Evolutionary conservation across 1,139 yeast genomes (phyloP).

Genomic region (Candida sp.): DNA sequence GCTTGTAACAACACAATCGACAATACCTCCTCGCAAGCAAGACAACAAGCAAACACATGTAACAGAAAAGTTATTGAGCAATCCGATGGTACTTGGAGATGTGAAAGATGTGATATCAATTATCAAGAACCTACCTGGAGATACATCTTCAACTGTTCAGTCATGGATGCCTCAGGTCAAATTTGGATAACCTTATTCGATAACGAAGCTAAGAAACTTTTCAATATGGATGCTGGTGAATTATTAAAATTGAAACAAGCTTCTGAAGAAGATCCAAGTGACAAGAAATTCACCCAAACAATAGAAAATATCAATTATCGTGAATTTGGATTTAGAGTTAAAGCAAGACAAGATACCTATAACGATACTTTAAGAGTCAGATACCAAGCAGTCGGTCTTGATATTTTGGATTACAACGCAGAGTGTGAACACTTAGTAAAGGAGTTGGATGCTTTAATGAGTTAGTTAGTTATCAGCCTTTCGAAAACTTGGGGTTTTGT

Average conservation of each 20-base stretch:
- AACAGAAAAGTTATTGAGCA: slow-evolving; percentile 78
- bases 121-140: slow-evolving; percentile 72
- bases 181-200: slow-evolving; percentile 88
- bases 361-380: slow-evolving; percentile 78
- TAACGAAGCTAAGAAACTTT: slow-evolving; percentile 67
- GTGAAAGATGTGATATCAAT: slow-evolving; percentile 83
- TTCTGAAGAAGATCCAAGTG: slow-evolving; percentile 32
- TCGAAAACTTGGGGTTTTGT: slow-evolving; percentile 3
- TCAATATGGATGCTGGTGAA: slow-evolving; percentile 72
- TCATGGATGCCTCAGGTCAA: slow-evolving; percentile 79
- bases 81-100: slow-evolving; percentile 80
- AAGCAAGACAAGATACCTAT: slow-evolving; percentile 82
- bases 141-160: slow-evolving; percentile 68
- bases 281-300: slow-evolving; percentile 43
- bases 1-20: slow-evolving; percentile 60
- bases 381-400: slow-evolving; percentile 59
- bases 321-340: slow-evolving; percentile 70
- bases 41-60: slow-evolving; percentile 44
- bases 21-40: slow-evolving; percentile 13
- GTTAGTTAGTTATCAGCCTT: too few species aligned
- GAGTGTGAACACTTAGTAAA: slow-evolving; percentile 62
- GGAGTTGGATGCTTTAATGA: slow-evolving; percentile 41
- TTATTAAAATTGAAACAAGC: slow-evolving; percentile 49
- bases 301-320: slow-evolving; percentile 57
- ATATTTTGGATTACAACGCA: slow-evolving; percentile 53